Conservation (phyloP, 2,329 filamentous ascomycete genomes). For the Trichoderma sp. region DNA sequence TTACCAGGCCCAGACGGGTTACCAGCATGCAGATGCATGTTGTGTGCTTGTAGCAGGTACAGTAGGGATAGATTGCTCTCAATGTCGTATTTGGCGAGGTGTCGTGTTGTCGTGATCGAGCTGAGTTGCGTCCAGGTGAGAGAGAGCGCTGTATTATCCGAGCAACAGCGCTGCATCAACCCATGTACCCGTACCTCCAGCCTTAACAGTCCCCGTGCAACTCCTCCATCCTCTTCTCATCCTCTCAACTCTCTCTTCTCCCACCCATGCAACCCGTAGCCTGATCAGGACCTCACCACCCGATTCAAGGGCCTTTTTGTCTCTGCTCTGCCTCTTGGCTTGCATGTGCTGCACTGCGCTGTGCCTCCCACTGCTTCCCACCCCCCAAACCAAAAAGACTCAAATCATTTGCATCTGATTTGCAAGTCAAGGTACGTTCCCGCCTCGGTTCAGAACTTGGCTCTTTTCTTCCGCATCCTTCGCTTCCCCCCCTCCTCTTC, state of each 20-base stretch:
- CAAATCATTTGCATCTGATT: neutral
- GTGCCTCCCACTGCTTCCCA: neutral
- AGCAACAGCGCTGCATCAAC: neutral
- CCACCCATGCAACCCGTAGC: neutral
- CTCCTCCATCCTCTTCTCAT: neutral
- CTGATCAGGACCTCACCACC: neutral
- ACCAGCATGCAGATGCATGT: neutral
- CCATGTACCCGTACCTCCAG: neutral
- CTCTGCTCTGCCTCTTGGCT: neutral
- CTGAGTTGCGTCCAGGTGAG: neutral
- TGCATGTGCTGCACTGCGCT: neutral
- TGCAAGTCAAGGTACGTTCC: neutral
- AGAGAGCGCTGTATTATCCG: neutral
- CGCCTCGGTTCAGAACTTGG: slow-evolving; percentile 2
- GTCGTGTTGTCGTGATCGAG: neutral
- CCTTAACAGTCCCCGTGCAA: neutral
- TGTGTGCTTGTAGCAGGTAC: neutral
- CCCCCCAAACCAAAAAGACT: neutral
- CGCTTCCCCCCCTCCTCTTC: neutral
- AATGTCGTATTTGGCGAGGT: neutral
- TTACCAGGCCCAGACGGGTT: neutral
- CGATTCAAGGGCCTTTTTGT: neutral
- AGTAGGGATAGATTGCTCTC: neutral
- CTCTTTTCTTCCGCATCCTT: slow-evolving; percentile 4
- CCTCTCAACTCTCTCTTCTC: neutral